Percentiles rank a stretch among this genome's conserved stretches.
Evolutionary conservation across 306 rosid species (phyloP).

Genomic region (Psophocarpus tetragonolobus): DNA sequence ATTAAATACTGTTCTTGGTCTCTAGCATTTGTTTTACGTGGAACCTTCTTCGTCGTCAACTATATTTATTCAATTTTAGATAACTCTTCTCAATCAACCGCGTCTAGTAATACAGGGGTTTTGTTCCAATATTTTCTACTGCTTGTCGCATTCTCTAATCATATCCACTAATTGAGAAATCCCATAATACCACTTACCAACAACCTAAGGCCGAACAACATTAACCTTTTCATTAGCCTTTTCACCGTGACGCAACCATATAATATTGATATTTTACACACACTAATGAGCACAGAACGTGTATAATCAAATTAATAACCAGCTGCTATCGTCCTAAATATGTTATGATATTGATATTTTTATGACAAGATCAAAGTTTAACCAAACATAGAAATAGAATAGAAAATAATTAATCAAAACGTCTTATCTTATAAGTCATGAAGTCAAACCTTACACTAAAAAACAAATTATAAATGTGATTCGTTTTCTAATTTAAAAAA

Average conservation of each 20-base stretch:
- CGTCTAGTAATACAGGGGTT: background rate
- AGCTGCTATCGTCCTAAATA: too few relatives aligned
- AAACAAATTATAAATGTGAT: too few relatives aligned
- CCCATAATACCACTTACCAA: conserved; percentile 10
- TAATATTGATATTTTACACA: background rate
- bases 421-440: too few relatives aligned
- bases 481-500: too few relatives aligned
- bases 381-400: too few relatives aligned
- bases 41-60: conserved; percentile 35
- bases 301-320: too few relatives aligned
- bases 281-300: background rate
- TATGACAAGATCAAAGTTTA: too few relatives aligned
- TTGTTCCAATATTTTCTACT: conserved; percentile 27
- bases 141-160: background rate
- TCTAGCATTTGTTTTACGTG: background rate
- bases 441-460: too few relatives aligned
- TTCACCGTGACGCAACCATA: background rate
- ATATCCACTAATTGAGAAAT: background rate
- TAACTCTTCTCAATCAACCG: background rate
- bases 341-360: too few relatives aligned
- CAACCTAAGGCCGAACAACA: conserved; percentile 40
- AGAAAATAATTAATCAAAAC: too few relatives aligned
- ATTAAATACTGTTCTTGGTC: background rate
- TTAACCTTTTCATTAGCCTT: conserved; percentile 38
- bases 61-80: background rate